Evolutionary conservation across 2,329 filamentous ascomycete genomes (phyloP).

Genomic region (Orbilia oligospora): DNA sequence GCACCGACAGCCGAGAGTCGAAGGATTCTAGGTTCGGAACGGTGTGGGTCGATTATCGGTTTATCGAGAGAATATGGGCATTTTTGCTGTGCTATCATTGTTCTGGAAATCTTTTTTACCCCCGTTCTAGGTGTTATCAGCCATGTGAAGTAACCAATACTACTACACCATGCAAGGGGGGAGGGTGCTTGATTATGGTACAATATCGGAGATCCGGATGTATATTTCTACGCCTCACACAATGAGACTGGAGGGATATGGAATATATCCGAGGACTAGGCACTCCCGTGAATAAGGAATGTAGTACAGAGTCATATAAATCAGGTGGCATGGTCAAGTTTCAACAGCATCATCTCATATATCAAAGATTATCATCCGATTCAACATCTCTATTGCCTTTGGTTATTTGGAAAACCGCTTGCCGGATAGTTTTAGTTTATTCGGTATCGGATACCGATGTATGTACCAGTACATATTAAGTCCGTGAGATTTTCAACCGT

Average conservation of each 20-base stretch:
- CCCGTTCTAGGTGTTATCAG: not conserved
- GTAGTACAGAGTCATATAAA: not conserved
- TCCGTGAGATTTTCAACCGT: conserved; percentile 5
- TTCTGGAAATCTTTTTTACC: conserved; percentile 4
- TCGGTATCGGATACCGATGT: not conserved
- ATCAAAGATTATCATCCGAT: conserved; percentile 21
- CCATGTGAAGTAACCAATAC: conserved; percentile 1
- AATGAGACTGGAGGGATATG: not conserved
- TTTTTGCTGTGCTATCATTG: not conserved
- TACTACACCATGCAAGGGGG: conserved; percentile 1
- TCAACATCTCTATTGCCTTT: not conserved
- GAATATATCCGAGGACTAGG: not conserved
- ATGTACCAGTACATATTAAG: conserved; percentile 3
- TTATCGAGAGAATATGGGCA: not conserved
- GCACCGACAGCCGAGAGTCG: conserved; percentile 16
- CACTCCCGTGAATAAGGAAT: not conserved
- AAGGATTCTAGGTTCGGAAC: conserved; percentile 32
- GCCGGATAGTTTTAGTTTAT: not conserved
- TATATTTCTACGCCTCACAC: not conserved
- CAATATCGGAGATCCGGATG: conserved; percentile 17
- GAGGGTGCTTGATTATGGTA: not conserved
- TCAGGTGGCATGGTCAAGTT: not conserved
- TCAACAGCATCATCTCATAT: not conserved
- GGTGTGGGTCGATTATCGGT: conserved; percentile 23
- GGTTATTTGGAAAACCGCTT: not conserved